phyloP scores from a whole-genome alignment of 139 green algal genomes.

The Volvox reticuliferus region DNA sequence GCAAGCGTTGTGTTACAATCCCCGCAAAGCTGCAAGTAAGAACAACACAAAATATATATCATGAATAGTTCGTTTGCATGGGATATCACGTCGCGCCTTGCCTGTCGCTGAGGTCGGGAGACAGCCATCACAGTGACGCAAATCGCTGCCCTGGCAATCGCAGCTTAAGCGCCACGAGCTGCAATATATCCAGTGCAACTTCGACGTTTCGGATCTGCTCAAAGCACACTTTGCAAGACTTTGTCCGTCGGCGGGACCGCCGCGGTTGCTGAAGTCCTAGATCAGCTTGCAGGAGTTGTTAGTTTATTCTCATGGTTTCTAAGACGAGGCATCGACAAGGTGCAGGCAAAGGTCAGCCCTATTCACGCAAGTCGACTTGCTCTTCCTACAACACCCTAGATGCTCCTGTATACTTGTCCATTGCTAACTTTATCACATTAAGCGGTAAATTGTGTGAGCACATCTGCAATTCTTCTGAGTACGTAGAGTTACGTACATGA shows the following conservation, averaged over 20 bases:
- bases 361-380: too few species aligned
- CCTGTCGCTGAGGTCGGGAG: not conserved
- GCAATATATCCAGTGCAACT: not conserved
- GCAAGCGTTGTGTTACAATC: not conserved
- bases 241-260: not conserved
- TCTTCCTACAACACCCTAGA: not conserved
- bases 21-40: not conserved
- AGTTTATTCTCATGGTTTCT: too few species aligned
- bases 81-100: not conserved
- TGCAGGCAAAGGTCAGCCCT: too few species aligned
- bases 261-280: not conserved
- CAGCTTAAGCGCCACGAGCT: not conserved
- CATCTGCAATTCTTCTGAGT: too few species aligned
- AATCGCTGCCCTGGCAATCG: not conserved
- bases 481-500: too few species aligned
- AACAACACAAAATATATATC: not conserved
- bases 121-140: not conserved
- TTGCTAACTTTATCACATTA: not conserved
- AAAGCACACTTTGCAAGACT: not conserved
- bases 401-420: not conserved
- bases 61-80: not conserved
- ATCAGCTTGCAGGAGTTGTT: not conserved
- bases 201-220: conserved; percentile 6
- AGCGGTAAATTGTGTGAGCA: too few species aligned
- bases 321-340: too few species aligned